These are phyloP conservation scores for Chaetomiaceae sp. DNA, from an alignment of 2,329 filamentous ascomycete genomes.

Conservation along the genomic window DNA sequence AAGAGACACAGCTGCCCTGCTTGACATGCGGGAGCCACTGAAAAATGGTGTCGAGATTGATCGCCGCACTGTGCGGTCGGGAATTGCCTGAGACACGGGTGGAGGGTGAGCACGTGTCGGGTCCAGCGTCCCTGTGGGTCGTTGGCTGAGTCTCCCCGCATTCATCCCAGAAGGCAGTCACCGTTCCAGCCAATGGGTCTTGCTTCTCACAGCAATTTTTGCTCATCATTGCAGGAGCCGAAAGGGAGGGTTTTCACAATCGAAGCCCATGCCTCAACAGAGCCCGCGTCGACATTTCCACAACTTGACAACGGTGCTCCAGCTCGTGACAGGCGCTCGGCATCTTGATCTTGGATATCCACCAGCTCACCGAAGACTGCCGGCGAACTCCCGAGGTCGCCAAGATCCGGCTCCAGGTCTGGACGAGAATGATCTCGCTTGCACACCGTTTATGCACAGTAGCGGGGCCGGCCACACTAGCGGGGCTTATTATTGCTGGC, in stretches of 20 bases:
- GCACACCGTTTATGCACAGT: neutral
- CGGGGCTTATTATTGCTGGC: neutral
- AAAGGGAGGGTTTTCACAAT: neutral
- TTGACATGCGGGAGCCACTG: neutral
- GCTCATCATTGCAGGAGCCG: neutral
- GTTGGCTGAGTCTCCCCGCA: slow-evolving; percentile 1
- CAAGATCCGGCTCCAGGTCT: slow-evolving; percentile 1
- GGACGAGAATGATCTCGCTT: slow-evolving; percentile 3
- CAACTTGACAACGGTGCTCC: no score
- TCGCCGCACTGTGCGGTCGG: neutral
- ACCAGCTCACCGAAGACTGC: neutral
- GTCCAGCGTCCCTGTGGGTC: neutral
- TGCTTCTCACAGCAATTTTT: no score
- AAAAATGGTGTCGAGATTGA: neutral
- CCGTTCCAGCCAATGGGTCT: neutral
- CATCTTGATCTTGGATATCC: neutral
- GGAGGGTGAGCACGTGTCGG: neutral
- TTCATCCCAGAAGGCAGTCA: neutral
- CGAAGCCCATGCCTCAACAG: no score
- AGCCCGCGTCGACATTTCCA: no score
- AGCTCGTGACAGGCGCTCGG: no score
- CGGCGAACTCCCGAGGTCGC: slow-evolving; percentile 6
- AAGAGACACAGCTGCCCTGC: neutral
- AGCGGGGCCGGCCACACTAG: slow-evolving; percentile 3
- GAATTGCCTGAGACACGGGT: no score